A percentile compares a stretch with the other conserved stretches of the same genome.
Evolutionary conservation across 257 asterid genomes (phyloP).

Genomic region (Cynanchum wilfordii): DNA sequence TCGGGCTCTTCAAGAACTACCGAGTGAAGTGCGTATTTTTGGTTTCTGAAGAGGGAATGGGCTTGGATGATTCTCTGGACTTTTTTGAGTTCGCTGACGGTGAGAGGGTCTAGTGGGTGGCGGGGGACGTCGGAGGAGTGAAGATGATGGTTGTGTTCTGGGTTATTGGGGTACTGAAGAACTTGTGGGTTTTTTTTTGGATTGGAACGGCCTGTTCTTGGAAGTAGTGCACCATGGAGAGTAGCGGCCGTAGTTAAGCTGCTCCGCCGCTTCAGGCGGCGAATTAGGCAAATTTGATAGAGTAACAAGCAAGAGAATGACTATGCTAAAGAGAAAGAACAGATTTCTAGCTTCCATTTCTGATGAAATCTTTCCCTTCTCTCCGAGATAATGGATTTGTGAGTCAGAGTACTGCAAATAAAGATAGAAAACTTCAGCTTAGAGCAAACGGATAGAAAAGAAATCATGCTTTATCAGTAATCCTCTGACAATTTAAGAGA

Average conservation of each 20-base stretch:
- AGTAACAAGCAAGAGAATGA: conserved; percentile 46
- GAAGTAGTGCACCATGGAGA: too few species aligned
- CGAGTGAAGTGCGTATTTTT: conserved; percentile 61
- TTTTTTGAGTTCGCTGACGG: conserved; percentile 46
- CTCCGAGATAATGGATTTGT: background rate
- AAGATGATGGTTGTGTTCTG: conserved; percentile 41
- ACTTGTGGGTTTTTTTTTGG: conserved; percentile 23
- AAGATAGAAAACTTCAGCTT: too few species aligned
- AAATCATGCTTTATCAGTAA: too few species aligned
- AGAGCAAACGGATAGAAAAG: too few species aligned
- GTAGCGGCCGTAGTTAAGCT: too few species aligned
- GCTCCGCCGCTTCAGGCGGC: conserved; percentile 31
- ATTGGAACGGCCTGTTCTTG: conserved; percentile 39
- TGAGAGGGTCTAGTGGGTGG: conserved; percentile 93
- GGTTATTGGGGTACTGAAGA: conserved; percentile 17
- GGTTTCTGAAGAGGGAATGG: conserved; percentile 31
- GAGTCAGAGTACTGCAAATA: too few species aligned
- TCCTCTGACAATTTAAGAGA: too few species aligned
- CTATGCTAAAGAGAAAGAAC: conserved; percentile 36
- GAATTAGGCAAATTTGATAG: conserved; percentile 48
- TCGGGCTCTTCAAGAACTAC: conserved; percentile 73
- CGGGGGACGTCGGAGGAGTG: conserved; percentile 55
- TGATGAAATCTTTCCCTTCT: background rate
- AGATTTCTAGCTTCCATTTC: conserved; percentile 47
- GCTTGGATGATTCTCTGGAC: conserved; percentile 31